phyloP scores from a whole-genome alignment of 2,329 filamentous ascomycete species.

The Exophiala oligosperma region DNA sequence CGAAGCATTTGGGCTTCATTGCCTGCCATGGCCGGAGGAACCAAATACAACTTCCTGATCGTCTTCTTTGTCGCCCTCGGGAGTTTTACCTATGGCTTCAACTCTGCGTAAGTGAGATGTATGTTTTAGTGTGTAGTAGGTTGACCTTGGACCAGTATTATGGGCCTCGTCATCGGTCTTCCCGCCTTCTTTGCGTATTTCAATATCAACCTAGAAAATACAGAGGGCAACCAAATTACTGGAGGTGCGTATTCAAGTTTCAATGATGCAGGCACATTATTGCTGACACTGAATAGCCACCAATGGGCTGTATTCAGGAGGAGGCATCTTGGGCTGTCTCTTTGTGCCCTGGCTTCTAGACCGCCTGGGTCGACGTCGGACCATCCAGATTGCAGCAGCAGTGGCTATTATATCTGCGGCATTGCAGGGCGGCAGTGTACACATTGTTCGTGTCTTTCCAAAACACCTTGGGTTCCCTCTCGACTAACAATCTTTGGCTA shows the following conservation, averaged over 20 bases:
- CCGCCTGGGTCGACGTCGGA: conserved; percentile 2
- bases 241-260: neutral
- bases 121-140: neutral
- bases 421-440: conserved; percentile 10
- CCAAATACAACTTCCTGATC: conserved; percentile 10
- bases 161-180: conserved; percentile 13
- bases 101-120: neutral
- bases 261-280: neutral
- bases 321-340: conserved; percentile 12
- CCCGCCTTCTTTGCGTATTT: conserved; percentile 39
- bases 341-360: conserved; percentile 10
- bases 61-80: conserved; percentile 19
- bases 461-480: no score
- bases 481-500: neutral
- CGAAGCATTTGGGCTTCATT: neutral
- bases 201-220: conserved; percentile 28
- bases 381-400: conserved; percentile 8
- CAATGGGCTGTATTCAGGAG: conserved; percentile 12
- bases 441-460: conserved; percentile 1
- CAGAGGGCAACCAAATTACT: conserved; percentile 7
- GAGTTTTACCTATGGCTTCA: conserved; percentile 19
- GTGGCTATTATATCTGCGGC: conserved; percentile 10
- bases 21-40: conserved; percentile 1
- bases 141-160: conserved; percentile 1
- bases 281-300: neutral